phyloP scores from a whole-genome alignment of 2,329 filamentous ascomycete genomes.

The Beauveria asiatica region DNA sequence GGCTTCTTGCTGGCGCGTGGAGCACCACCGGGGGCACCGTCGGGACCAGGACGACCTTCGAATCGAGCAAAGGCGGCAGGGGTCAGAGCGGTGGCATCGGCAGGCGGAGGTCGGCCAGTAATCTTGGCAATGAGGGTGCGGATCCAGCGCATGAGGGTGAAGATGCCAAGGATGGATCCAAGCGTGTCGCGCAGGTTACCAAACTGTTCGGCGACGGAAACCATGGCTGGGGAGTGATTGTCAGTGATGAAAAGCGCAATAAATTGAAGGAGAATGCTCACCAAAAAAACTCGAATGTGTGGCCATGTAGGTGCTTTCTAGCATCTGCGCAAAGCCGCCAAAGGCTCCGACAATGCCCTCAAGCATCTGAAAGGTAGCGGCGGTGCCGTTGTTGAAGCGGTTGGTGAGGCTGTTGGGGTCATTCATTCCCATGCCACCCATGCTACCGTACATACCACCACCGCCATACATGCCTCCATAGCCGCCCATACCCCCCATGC shows the following conservation, averaged over 20 bases:
- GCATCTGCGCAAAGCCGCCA: slow-evolving; percentile 96
- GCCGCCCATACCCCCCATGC: slow-evolving; percentile 17
- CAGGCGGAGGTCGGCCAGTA: slow-evolving; percentile 83
- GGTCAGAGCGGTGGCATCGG: slow-evolving; percentile 77
- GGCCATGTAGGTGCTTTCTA: slow-evolving; percentile 99
- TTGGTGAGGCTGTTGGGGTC: slow-evolving; percentile 93
- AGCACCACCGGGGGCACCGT: slow-evolving; percentile 55
- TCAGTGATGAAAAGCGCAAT: not conserved
- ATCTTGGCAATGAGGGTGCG: slow-evolving; percentile 85
- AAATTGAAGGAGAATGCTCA: slow-evolving; percentile 37
- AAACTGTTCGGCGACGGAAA: slow-evolving; percentile 95
- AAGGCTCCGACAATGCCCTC: slow-evolving; percentile 96
- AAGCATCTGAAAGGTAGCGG: slow-evolving; percentile 95
- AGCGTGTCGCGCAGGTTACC: slow-evolving; percentile 87
- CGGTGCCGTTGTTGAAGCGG: slow-evolving; percentile 87
- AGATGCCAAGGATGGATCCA: slow-evolving; percentile 89
- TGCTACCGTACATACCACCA: slow-evolving; percentile 34
- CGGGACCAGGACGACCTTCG: slow-evolving; percentile 54
- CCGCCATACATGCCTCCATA: slow-evolving; percentile 31
- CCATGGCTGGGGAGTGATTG: slow-evolving; percentile 61
- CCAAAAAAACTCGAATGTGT: slow-evolving; percentile 98
- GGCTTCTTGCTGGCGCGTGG: slow-evolving; percentile 85
- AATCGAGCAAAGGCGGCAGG: slow-evolving; percentile 88
- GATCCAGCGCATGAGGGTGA: slow-evolving; percentile 91
- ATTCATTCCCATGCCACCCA: slow-evolving; percentile 40